Percentiles rank a stretch among this genome's conserved stretches.
Conservation (phyloP, 768 basidiomycete genomes). For the Lactifluus echinatus region DNA sequence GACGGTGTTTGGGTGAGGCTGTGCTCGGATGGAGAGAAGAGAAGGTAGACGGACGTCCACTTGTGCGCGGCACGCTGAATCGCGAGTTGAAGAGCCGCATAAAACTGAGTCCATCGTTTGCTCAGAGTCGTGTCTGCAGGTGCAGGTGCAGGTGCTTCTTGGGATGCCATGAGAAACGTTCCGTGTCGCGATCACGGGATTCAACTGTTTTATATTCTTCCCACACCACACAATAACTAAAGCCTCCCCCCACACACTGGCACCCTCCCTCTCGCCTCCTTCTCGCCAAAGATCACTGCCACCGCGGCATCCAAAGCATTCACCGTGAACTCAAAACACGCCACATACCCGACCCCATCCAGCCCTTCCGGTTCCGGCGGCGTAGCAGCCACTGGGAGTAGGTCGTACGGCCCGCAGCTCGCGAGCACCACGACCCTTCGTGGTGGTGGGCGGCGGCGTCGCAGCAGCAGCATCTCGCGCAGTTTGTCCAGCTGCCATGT, state of each 20-base stretch:
- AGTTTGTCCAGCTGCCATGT: slow-evolving; percentile 47
- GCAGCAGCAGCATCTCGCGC: slow-evolving; percentile 22
- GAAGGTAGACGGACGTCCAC: slow-evolving; percentile 38
- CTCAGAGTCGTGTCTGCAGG: slow-evolving; percentile 21
- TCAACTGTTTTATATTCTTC: background rate
- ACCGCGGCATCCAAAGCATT: slow-evolving; percentile 40
- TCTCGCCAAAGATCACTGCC: slow-evolving; percentile 36
- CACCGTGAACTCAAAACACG: slow-evolving; percentile 52
- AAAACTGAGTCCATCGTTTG: slow-evolving; percentile 44
- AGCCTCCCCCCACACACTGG: slow-evolving; percentile 26
- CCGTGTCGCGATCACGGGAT: slow-evolving; percentile 6
- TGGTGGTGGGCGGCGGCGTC: slow-evolving; percentile 16
- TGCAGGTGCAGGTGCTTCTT: slow-evolving; percentile 1
- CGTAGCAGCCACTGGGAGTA: slow-evolving; percentile 26
- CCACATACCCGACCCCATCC: slow-evolving; percentile 32
- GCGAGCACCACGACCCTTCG: slow-evolving; percentile 42
- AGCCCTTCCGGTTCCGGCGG: slow-evolving; percentile 18
- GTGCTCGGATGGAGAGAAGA: background rate
- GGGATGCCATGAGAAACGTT: slow-evolving; percentile 23
- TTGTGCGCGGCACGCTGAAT: slow-evolving; percentile 44
- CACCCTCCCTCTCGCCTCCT: slow-evolving; percentile 22
- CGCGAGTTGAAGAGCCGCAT: slow-evolving; percentile 44
- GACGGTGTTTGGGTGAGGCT: background rate
- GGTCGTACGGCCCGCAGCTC: slow-evolving; percentile 62
- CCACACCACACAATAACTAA: background rate